Evolutionary conservation across 225 moss, liverwort and hornwort genomes (phyloP).

Genomic region (Rhytidiadelphus loreus): DNA sequence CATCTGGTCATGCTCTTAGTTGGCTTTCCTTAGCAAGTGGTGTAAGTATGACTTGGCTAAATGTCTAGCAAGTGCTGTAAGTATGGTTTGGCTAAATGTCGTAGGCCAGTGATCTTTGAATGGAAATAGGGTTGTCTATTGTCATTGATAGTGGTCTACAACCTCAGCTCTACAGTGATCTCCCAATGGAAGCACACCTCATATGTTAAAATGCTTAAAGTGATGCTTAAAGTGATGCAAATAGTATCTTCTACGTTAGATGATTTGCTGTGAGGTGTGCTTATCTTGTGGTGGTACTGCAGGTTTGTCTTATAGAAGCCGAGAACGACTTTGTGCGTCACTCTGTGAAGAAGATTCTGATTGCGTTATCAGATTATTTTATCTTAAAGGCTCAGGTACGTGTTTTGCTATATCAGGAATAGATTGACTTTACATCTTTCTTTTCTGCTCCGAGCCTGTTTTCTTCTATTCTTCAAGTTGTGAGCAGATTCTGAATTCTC

Average conservation of each 20-base stretch:
- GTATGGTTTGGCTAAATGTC: background rate
- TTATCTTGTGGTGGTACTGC: background rate
- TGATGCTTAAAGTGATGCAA: background rate
- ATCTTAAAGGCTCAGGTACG: conserved; percentile 16
- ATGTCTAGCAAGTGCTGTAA: background rate
- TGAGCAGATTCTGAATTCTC: background rate
- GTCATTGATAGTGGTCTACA: background rate
- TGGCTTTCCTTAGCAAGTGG: background rate
- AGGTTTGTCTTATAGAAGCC: conserved; percentile 19
- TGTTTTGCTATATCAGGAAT: background rate
- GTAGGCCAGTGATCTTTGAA: background rate
- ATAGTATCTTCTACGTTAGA: background rate
- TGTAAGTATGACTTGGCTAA: background rate
- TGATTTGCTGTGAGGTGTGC: background rate
- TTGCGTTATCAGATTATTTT: conserved; percentile 4
- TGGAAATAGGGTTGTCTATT: background rate
- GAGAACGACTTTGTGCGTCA: conserved; percentile 41
- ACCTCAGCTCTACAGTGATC: background rate
- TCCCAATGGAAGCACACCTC: background rate
- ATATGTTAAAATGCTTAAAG: background rate
- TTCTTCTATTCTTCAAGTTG: background rate
- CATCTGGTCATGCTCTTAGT: background rate
- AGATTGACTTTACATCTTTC: background rate
- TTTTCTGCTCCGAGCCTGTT: background rate
- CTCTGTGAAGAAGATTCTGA: conserved; percentile 23